Percentiles rank a stretch among this genome's conserved stretches.
Conservation (phyloP, 257 asterid genomes). For the Rhazya stricta region DNA sequence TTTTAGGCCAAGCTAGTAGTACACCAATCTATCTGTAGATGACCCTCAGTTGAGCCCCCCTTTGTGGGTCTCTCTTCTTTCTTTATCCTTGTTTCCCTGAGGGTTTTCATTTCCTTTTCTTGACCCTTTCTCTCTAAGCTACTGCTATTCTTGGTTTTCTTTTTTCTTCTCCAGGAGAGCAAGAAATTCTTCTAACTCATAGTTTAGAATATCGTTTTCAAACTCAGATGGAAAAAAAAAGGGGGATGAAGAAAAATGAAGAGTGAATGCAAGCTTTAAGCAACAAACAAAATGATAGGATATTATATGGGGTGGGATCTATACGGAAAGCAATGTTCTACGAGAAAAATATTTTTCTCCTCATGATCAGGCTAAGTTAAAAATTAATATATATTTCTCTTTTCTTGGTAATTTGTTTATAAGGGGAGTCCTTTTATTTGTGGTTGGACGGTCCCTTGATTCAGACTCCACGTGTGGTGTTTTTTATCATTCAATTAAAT, state of each 20-base stretch:
- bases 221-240: constrained; percentile 4
- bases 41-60: constrained; percentile 30
- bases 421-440: constrained; percentile 11
- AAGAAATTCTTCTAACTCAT: neutral
- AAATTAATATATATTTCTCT: neutral
- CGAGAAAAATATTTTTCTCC: neutral
- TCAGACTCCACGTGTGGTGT: constrained; percentile 46
- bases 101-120: constrained; percentile 1
- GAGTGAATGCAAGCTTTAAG: constrained; percentile 64
- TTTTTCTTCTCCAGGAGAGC: neutral
- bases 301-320: constrained; percentile 37
- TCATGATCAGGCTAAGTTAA: neutral
- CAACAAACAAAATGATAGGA: constrained; percentile 81
- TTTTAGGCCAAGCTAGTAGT: constrained; percentile 7
- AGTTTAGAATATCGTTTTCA: no score
- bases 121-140: neutral
- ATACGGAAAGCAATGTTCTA: constrained; percentile 2
- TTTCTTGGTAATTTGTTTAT: neutral
- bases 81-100: neutral
- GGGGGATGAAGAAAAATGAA: constrained; percentile 16
- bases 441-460: constrained; percentile 32
- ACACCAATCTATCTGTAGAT: constrained; percentile 25
- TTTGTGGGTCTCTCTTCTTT: constrained; percentile 28
- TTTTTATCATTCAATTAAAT: constrained; percentile 24
- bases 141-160: neutral